Conservation (phyloP, 2,329 filamentous ascomycete genomes). For the Aspergillus sp. region DNA sequence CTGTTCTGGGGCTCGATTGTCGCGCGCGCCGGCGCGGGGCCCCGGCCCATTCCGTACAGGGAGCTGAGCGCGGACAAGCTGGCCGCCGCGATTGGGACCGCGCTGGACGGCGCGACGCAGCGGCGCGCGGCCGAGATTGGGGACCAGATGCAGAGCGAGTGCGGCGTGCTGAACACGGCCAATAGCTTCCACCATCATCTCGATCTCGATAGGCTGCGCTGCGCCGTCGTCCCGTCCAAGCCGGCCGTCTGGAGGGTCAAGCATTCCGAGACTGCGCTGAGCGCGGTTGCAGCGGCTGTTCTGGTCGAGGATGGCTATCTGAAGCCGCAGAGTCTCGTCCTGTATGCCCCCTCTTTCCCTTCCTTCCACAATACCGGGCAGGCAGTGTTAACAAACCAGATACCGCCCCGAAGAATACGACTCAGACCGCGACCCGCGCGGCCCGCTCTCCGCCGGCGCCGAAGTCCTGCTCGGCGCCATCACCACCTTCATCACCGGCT, state of each 20-base stretch:
- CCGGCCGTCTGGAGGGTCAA: conserved; percentile 68
- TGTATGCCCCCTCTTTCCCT: conserved; percentile 42
- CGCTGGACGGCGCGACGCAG: conserved; percentile 51
- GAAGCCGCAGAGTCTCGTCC: conserved; percentile 60
- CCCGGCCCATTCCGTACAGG: conserved; percentile 59
- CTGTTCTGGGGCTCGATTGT: conserved; percentile 77
- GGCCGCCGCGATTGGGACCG: conserved; percentile 53
- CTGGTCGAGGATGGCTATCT: conserved; percentile 57
- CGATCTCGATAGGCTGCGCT: conserved; percentile 56
- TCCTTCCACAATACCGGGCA: conserved; percentile 23
- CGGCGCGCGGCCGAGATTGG: conserved; percentile 51
- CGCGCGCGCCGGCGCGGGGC: conserved; percentile 61
- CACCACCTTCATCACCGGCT: conserved; percentile 68
- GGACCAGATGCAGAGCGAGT: conserved; percentile 55
- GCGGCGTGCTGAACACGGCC: conserved; percentile 53
- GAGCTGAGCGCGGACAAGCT: conserved; percentile 57
- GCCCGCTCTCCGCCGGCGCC: conserved; percentile 68
- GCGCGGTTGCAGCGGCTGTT: conserved; percentile 61
- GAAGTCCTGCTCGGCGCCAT: conserved; percentile 75
- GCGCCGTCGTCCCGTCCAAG: conserved; percentile 57
- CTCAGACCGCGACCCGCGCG: conserved; percentile 67
- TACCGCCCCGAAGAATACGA: conserved; percentile 58
- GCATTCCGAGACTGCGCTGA: conserved; percentile 57
- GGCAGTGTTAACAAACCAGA: conserved; percentile 16
- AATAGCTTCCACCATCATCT: conserved; percentile 64